Evolutionary conservation across 208 protist genomes (phyloP), one percentile per base, ranked within the genome.

Genomic region (Leptomonas pyrrhocoris): DNA sequence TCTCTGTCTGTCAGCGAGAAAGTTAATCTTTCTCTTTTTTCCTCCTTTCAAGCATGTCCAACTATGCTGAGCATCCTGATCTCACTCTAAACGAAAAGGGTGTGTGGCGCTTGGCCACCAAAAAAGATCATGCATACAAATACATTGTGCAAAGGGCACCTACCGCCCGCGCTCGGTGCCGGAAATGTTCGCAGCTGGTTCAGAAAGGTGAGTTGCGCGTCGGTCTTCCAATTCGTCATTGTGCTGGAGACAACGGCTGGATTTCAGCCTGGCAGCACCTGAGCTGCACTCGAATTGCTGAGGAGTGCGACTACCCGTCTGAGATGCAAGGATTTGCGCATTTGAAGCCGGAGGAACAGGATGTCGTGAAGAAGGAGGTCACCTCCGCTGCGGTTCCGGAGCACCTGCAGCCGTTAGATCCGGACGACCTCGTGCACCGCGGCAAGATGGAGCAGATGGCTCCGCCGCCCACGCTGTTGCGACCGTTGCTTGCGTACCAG

Each of bases 251-350:
- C 30, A 85, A 94, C 53, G 91, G 94, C 15, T 92, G 88, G 79
- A 97, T 96, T 71, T 93, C 90, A 34, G 90, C 89, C 5, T 96
- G 91, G 88, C 94, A 97, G 60, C 94, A 95, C 56, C 43, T 95
- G 27, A 73, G 72, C 2, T 95, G 89, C 71, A 94, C 89, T 12
- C 74, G 88, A 15, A 74, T 88, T 19, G 51, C 61, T 0, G 81
- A 89, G 3, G 67, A 83, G 18, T 30, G 55, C 13, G 59, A 82
- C 31, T 74, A 77, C 28, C 9, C 69, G 3, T 50, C 2, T 19
- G 60, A 82, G 19, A 75, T 96, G 63, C 62, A 80, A 45, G 88
- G 88, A n/a, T 83, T 91, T 60, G 46, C 43, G 21, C 59, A 79
- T 8, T 66, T 96, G 25, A 71, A 63, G 45, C 48, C 45, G 18